A percentile compares a stretch with the other conserved stretches of the same genome.
phyloP scores from a whole-genome alignment of 805 yeast species.

The Aciculoconidium aculeatum region DNA sequence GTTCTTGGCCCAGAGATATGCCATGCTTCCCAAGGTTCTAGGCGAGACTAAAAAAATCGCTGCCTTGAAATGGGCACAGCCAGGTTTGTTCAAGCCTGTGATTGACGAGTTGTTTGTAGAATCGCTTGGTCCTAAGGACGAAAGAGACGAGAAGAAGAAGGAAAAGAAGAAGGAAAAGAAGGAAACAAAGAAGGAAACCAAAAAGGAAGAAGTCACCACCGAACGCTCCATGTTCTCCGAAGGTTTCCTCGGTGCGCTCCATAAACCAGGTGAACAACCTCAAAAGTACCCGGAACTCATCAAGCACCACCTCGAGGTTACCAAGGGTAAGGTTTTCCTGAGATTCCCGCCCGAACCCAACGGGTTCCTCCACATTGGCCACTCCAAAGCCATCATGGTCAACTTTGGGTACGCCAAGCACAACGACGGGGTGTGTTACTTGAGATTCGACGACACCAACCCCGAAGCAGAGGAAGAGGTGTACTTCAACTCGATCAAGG shows the following conservation, averaged over 20 bases:
- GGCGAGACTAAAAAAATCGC: conserved; percentile 72
- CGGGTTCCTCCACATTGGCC: conserved; percentile 96
- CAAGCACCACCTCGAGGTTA: conserved; percentile 70
- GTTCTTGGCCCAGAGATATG: conserved; percentile 70
- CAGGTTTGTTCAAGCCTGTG: conserved; percentile 77
- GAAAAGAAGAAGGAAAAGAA: conserved; percentile 52
- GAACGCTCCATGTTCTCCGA: conserved; percentile 82
- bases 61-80: conserved; percentile 86
- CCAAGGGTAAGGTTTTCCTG: conserved; percentile 80
- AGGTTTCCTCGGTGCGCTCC: conserved; percentile 93
- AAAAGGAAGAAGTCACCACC: conserved; percentile 2
- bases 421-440: conserved; percentile 81
- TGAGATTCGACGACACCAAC: conserved; percentile 95
- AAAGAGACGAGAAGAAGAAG: conserved; percentile 78
- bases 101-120: conserved; percentile 73
- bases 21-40: conserved; percentile 67
- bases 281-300: conserved; percentile 84
- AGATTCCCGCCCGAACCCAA: conserved; percentile 99
- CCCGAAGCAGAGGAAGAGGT: conserved; percentile 98
- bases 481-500: conserved; percentile 76
- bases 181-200: conserved; percentile 7
- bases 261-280: conserved; percentile 91
- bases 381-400: conserved; percentile 95
- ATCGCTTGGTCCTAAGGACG: conserved; percentile 91
- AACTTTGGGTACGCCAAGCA: conserved; percentile 95